Base-by-base conservation (phyloP, 75 land plant genomes). In the Ceratopteris richardii region DNA sequence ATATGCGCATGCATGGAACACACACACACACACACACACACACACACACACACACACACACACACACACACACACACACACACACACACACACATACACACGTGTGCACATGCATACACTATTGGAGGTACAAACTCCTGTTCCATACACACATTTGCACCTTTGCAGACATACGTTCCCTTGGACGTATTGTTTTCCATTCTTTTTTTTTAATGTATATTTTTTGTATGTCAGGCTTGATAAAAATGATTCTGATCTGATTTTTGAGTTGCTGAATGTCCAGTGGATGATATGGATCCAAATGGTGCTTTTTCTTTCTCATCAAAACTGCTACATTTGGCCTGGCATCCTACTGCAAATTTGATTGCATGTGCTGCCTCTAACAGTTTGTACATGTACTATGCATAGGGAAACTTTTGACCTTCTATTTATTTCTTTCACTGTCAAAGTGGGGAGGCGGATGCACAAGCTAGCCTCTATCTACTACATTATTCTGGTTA, bases 361-460 rank as follows among this genome's bases (percentile, higher is more conserved):
- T 68, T 81, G 23, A 71, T 94, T 44, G 98, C 98, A 19, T 94
- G 98, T 70, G 98, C 98, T 51, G 91, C 98, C 60, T 82, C 96
- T 54, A 94, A 94, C 72, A 94, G 96, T 72, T 63, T 94, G 82
- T 94, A 94, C 73, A 94, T 94, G 96, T 94, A 94, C 70, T 94
- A 94, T 76, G 96, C 98, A 26, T 86, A 80, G 67, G 61, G 21
- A 19, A 24, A 58, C 21, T 46, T 17, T 14, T 46, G 50, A 5
- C 5, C 4, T 46, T 40, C 50, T 46, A 46, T 18, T 46, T 6
- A 6, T 46, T 46, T 46, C 17, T 14, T 46, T 17, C 50, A 46
- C 50, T 46, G 17, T 46, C 17, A 9, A 40, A 2, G 50, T 46
- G 50, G 50, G 50, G 37, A 33, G 37, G 37, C 37, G 3, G 7